phyloP scores from a whole-genome alignment of 2,329 filamentous ascomycete genomes.

The Microdochium bolleyi region DNA sequence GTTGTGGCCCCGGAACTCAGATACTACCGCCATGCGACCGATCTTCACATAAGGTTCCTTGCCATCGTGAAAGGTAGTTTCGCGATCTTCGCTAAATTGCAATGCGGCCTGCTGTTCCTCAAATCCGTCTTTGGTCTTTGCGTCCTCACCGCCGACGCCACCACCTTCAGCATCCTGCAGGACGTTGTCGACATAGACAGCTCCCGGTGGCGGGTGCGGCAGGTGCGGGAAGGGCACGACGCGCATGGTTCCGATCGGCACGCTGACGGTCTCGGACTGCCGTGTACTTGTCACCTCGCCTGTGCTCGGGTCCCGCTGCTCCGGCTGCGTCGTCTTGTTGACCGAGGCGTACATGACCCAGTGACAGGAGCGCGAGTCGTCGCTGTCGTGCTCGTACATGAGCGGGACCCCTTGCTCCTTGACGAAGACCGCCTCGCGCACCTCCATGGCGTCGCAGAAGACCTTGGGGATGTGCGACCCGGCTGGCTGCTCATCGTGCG shows the following conservation, averaged over 20 bases:
- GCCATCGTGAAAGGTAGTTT: constrained; percentile 47
- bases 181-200: constrained; percentile 36
- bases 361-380: constrained; percentile 74
- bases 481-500: constrained; percentile 32
- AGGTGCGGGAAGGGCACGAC: constrained; percentile 75
- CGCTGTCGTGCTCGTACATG: constrained; percentile 70
- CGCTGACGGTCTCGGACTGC: constrained; percentile 32
- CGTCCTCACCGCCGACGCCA: constrained; percentile 12
- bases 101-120: constrained; percentile 1
- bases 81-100: constrained; percentile 27
- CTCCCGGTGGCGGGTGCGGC: constrained; percentile 49
- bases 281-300: constrained; percentile 31
- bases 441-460: constrained; percentile 57
- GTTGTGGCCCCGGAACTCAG: constrained; percentile 55
- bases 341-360: constrained; percentile 77
- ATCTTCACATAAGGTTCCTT: constrained; percentile 75
- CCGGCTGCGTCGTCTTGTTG: constrained; percentile 33
- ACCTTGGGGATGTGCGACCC: constrained; percentile 33
- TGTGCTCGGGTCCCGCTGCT: constrained; percentile 32
- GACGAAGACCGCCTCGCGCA: constrained; percentile 55
- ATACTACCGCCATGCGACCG: constrained; percentile 65
- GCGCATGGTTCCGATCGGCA: constrained; percentile 67
- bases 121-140: constrained; percentile 4
- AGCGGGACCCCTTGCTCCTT: constrained; percentile 48
- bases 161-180: constrained; percentile 14